Evolutionary conservation across 208 protist species (phyloP), one percentile per base, ranked within the genome.

Genomic region (Vickermania ingenoplastis): DNA sequence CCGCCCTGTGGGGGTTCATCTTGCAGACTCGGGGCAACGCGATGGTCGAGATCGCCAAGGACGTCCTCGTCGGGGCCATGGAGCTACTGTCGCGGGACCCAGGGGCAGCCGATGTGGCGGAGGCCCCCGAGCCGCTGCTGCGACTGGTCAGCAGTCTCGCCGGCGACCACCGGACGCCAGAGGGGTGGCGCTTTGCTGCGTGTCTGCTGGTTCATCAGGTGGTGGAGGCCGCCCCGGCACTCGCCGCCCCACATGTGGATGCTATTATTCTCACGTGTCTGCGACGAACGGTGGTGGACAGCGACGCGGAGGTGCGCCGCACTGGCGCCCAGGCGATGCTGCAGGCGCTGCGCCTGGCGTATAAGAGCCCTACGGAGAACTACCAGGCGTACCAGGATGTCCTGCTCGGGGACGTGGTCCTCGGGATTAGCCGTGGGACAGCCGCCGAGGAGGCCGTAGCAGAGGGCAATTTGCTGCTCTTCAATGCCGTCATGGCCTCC

Each of bases 171-270:
- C n/a, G n/a, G n/a, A n/a, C n/a, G n/a, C n/a, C n/a, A n/a, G n/a
- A n/a, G n/a, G n/a, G n/a, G n/a, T n/a, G n/a, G n/a, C 7, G 86
- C 45, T 65, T 94, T 27, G 29, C 81, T 1, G 79, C 77, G 24
- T 87, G 81, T 59, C 41, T 91, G 21, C 86, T 94, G 50, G 73
- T 94, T 23, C 70, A 68, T 24, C 79, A 94, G 71, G 72, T 94
- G 5, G 67, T 89, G 36, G 72, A 73, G 36, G 65, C 68, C 41
- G 83, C 84, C 21, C 88, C 84, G n/a, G 81, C 79, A 5, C 62
- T 71, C 28, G 72, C 85, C 7, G 75, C 79, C 24, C 59, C 82
- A 13, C 71, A 70, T 13, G 53, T 89, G 27, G 67, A 77, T 28
- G 62, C 53, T 31, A 79, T 92, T 31, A 29, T 86, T 45, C 36